These are phyloP conservation scores for Fomitopsis palustris DNA, from an alignment of 1,284 basidiomycete genomes.

Conservation along the genomic window DNA sequence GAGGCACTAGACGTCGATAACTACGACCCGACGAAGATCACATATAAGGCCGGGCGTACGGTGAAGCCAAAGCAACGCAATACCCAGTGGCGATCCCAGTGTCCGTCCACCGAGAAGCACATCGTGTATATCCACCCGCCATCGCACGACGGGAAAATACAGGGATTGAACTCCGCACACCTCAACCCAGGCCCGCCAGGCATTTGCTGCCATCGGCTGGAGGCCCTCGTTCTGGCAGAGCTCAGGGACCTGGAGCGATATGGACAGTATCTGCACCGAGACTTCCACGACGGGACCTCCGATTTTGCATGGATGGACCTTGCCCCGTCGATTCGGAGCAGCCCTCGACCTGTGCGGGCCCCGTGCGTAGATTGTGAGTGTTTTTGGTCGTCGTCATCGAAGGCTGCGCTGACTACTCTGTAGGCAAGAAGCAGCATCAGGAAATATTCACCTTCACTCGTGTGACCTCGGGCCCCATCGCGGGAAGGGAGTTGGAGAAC, in stretches of 20 bases:
- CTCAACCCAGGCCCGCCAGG: conserved; percentile 53
- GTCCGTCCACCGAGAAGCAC: not conserved
- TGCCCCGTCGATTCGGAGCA: conserved; percentile 17
- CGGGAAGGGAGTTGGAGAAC: conserved; percentile 67
- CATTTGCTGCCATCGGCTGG: conserved; percentile 43
- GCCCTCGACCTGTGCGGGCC: conserved; percentile 11
- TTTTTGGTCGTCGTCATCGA: not conserved
- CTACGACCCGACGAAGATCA: not conserved
- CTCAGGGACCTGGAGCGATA: conserved; percentile 62
- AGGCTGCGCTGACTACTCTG: conserved; percentile 3
- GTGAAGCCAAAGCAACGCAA: not conserved
- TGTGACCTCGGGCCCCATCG: conserved; percentile 44
- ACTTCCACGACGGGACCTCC: conserved; percentile 32
- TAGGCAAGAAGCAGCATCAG: conserved; percentile 53
- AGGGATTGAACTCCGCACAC: conserved; percentile 40
- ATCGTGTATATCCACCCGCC: conserved; percentile 45
- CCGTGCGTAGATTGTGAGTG: conserved; percentile 39
- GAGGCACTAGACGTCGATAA: not conserved
- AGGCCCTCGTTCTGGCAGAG: conserved; percentile 74
- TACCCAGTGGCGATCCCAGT: not conserved
- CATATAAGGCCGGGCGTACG: not conserved
- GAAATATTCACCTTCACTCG: conserved; percentile 74
- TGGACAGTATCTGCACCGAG: conserved; percentile 52
- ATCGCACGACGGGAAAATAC: conserved; percentile 30
- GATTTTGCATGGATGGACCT: conserved; percentile 12